A percentile compares a stretch with the other conserved stretches of the same genome.
Evolutionary conservation across 768 basidiomycete genomes (phyloP).

Genomic region (Termitomyces sp.): DNA sequence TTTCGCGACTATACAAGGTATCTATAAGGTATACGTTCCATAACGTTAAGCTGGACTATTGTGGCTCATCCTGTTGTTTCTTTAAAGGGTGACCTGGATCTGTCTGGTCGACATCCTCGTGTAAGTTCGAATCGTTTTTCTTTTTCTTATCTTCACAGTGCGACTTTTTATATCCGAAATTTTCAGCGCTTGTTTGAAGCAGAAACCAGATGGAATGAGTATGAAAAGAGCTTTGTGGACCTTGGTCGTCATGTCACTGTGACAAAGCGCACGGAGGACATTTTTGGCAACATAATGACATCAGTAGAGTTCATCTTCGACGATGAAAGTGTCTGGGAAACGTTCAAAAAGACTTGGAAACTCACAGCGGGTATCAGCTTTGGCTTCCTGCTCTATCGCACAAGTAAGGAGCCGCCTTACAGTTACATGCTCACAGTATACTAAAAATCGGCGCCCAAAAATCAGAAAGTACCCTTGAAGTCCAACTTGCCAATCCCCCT

Average conservation of each 20-base stretch:
- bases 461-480: neutral
- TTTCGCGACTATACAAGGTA: neutral
- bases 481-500: neutral
- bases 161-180: neutral
- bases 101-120: conserved; percentile 2
- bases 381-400: neutral
- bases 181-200: neutral
- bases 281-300: neutral
- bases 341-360: neutral
- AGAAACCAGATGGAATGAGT: neutral
- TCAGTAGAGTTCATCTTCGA: neutral
- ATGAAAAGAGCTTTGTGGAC: neutral
- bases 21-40: neutral
- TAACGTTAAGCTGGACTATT: neutral
- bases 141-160: neutral
- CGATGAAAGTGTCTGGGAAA: neutral
- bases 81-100: neutral
- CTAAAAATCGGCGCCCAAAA: neutral
- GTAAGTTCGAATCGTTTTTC: neutral
- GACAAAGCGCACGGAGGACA: neutral
- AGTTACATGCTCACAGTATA: neutral
- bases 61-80: neutral
- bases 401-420: neutral
- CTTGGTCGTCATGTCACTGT: neutral
- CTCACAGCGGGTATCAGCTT: neutral